phyloP scores from a whole-genome alignment of 148 eudicot species.

The Rhododendron griersonianum region DNA sequence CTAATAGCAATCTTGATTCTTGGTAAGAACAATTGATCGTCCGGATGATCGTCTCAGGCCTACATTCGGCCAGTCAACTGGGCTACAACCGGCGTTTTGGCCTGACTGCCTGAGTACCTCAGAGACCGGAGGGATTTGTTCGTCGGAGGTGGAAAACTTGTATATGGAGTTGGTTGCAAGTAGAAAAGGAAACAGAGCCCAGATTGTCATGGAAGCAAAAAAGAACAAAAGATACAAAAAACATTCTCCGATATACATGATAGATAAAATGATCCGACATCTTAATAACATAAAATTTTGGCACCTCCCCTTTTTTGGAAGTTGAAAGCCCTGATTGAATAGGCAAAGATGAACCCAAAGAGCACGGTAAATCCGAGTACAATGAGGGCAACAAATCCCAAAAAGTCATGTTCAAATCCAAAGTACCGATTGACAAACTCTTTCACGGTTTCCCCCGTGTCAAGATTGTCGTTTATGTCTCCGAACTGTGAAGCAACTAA shows the following conservation, averaged over 20 bases:
- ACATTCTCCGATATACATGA: too few species aligned
- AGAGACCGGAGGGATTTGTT: too few species aligned
- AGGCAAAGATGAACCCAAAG: constrained; percentile 21
- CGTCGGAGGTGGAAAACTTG: too few species aligned
- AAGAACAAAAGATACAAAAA: background rate
- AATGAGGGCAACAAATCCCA: constrained; percentile 34
- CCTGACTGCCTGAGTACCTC: too few species aligned
- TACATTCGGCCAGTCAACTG: too few species aligned
- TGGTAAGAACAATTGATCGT: too few species aligned
- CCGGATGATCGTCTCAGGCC: too few species aligned
- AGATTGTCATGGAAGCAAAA: background rate
- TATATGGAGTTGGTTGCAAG: too few species aligned
- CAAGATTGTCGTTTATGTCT: constrained; percentile 16
- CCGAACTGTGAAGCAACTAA: constrained; percentile 45
- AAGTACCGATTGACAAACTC: constrained; percentile 28
- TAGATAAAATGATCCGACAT: background rate
- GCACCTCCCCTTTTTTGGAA: background rate
- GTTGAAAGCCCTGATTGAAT: background rate
- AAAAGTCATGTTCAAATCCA: constrained; percentile 31
- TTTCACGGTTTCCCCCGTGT: constrained; percentile 19
- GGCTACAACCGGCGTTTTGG: too few species aligned
- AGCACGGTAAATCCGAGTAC: constrained; percentile 22
- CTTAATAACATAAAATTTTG: background rate
- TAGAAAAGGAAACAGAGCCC: background rate
- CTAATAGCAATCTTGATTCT: too few species aligned